These are phyloP conservation scores for Diaporthe velutina DNA, from an alignment of 2,329 filamentous ascomycete genomes.

Conservation along the genomic window DNA sequence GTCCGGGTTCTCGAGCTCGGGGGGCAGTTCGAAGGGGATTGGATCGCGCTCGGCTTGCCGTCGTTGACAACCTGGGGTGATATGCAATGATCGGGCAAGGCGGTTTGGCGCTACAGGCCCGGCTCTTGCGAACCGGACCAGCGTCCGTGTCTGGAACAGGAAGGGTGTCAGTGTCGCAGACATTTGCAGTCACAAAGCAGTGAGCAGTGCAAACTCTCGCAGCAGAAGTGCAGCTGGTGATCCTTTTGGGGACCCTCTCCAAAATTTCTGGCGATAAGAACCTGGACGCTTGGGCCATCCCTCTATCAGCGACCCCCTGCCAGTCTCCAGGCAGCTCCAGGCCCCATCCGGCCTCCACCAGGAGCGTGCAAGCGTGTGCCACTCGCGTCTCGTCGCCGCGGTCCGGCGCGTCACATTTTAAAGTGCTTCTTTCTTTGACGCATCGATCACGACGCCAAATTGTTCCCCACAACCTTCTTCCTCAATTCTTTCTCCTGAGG, in stretches of 20 bases:
- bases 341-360: neutral
- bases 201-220: neutral
- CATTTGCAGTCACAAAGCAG: slow-evolving; percentile 49
- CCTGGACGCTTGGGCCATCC: slow-evolving; percentile 9
- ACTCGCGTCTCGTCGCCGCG: slow-evolving; percentile 35
- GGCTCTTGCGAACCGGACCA: slow-evolving; percentile 43
- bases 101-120: slow-evolving; percentile 38
- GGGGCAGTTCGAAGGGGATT: slow-evolving; percentile 66
- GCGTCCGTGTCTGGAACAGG: slow-evolving; percentile 78
- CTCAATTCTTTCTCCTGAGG: no score
- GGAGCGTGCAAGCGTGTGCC: slow-evolving; percentile 38
- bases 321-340: slow-evolving; percentile 8
- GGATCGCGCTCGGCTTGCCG: slow-evolving; percentile 46
- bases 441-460: neutral
- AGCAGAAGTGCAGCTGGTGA: neutral
- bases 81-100: slow-evolving; percentile 45
- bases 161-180: slow-evolving; percentile 71
- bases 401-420: slow-evolving; percentile 36
- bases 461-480: slow-evolving; percentile 1
- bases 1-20: slow-evolving; percentile 49
- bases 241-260: neutral
- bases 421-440: slow-evolving; percentile 33
- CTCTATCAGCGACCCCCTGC: slow-evolving; percentile 24
- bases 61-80: slow-evolving; percentile 40
- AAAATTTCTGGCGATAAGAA: slow-evolving; percentile 36